Conservation (phyloP, 139 green algal species). For the Chlamydomonas eustigma region DNA sequence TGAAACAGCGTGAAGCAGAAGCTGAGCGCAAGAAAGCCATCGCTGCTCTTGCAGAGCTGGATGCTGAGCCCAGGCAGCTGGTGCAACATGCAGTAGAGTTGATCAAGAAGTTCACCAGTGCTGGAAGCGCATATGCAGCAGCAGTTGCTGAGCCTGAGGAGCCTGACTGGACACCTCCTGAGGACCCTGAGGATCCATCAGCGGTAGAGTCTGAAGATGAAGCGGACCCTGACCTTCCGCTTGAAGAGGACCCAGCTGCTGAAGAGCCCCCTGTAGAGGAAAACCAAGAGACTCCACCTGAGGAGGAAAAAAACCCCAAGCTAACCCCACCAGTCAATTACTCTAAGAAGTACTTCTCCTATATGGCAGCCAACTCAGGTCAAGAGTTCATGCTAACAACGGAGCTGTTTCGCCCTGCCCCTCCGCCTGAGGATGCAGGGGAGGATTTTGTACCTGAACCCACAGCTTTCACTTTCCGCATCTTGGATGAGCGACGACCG, state of each 20-base stretch:
- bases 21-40: slow-evolving; percentile 22
- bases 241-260: not conserved
- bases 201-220: slow-evolving; percentile 51
- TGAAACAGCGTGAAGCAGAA: not conserved
- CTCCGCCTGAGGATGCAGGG: slow-evolving; percentile 32
- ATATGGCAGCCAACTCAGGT: slow-evolving; percentile 36
- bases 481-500: slow-evolving; percentile 58
- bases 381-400: slow-evolving; percentile 44
- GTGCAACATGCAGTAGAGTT: slow-evolving; percentile 3
- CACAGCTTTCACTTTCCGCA: slow-evolving; percentile 44
- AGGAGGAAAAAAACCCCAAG: slow-evolving; percentile 15
- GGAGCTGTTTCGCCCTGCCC: slow-evolving; percentile 32
- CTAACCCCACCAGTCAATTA: slow-evolving; percentile 38
- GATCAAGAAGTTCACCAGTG: slow-evolving; percentile 33
- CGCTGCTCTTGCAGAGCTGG: slow-evolving; percentile 22
- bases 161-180: slow-evolving; percentile 37
- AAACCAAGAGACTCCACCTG: not conserved
- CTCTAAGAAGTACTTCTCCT: slow-evolving; percentile 46
- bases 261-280: slow-evolving; percentile 5
- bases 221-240: slow-evolving; percentile 9
- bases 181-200: slow-evolving; percentile 48
- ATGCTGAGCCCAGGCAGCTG: not conserved
- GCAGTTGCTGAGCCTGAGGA: slow-evolving; percentile 47
- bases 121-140: slow-evolving; percentile 42
- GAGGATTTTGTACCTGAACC: slow-evolving; percentile 28